These are phyloP conservation scores for Micractinium sp. DNA, from an alignment of 139 green algal species.

Conservation along the genomic window DNA sequence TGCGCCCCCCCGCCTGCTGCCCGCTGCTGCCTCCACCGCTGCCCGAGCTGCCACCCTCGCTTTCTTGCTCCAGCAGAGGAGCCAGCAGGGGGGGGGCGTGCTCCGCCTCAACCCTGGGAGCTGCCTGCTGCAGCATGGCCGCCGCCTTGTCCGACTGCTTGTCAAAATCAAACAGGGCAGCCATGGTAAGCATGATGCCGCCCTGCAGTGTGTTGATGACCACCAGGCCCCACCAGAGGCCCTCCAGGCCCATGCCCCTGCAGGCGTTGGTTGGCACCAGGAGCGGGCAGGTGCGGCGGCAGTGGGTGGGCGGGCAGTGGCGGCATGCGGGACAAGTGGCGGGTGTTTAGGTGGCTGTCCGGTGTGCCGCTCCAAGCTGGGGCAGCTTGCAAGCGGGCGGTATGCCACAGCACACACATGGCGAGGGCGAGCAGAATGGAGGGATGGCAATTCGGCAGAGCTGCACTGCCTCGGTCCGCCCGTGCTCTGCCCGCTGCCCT, in stretches of 20 bases:
- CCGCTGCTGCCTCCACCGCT: not conserved
- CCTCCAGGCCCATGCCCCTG: slow-evolving; percentile 41
- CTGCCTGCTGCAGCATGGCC: slow-evolving; percentile 1
- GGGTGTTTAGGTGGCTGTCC: not conserved
- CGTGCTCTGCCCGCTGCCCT: not conserved
- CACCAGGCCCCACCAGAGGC: slow-evolving; percentile 64
- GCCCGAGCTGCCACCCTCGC: not conserved
- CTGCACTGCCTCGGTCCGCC: not conserved
- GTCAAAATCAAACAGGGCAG: slow-evolving; percentile 7
- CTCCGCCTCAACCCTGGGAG: not conserved
- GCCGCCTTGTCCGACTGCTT: not conserved
- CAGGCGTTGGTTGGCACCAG: not conserved
- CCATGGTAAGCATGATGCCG: slow-evolving; percentile 24
- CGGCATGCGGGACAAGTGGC: not conserved
- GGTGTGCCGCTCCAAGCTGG: too few species aligned
- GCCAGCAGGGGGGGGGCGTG: not conserved
- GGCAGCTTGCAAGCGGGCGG: too few species aligned
- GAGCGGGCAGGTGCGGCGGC: not conserved
- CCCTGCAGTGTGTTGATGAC: slow-evolving; percentile 30
- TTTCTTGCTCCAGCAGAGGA: not conserved
- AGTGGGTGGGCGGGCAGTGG: not conserved
- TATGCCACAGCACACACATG: too few species aligned
- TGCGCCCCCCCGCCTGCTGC: not conserved
- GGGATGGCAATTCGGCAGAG: too few species aligned
- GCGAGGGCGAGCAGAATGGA: too few species aligned